Evolutionary conservation across 2,329 filamentous ascomycete genomes (phyloP), one percentile per base, ranked within the genome.

Genomic region (Waltergamsia citrina): DNA sequence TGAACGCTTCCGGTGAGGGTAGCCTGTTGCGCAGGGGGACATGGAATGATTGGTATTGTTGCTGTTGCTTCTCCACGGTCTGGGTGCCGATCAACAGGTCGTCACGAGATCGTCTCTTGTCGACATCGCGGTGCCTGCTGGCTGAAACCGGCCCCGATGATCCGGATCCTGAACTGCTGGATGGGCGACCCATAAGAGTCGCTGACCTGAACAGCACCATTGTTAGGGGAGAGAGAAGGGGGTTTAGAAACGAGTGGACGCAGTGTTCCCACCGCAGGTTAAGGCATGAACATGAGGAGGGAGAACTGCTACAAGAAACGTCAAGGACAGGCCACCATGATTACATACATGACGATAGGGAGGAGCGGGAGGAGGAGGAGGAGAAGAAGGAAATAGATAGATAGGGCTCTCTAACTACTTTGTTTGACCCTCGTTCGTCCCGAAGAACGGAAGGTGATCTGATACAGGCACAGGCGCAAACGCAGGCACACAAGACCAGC

Each of bases 71-170:
- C 21, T 38, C 32, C 8, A 29, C 21, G 12, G 32, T 38, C 28
- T 31, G 31, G n/a, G 32, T 34, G 5, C 25, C 28, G 26, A 38
- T 14, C 27, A 26, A 33, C 15, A 38, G 32, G 27, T 38, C 36
- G 28, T 38, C 36, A 8, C 36, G 32, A 6, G 36, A 38, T 14
- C 32, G 31, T n/a, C 36, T 25, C 32, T 38, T 38, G 23, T 38
- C 36, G 29, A 21, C 32, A 6, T 38, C 32, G 17, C 17, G 12
- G 19, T 10, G 10, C 11, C 10, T 23, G 9, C 14, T 21, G 3
- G 15, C 18, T 5, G 29, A 31, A 18, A 17, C 6, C 15, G 18
- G 29, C 11, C 29, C 21, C n/a, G 17, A 21, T n/a, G 22, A 26
- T 12, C 28, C 27, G 11, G 32, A 15, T 11, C 36, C 36, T 5